phyloP scores from a whole-genome alignment of 2,329 filamentous ascomycete species.

The Claviceps fusiformis region DNA sequence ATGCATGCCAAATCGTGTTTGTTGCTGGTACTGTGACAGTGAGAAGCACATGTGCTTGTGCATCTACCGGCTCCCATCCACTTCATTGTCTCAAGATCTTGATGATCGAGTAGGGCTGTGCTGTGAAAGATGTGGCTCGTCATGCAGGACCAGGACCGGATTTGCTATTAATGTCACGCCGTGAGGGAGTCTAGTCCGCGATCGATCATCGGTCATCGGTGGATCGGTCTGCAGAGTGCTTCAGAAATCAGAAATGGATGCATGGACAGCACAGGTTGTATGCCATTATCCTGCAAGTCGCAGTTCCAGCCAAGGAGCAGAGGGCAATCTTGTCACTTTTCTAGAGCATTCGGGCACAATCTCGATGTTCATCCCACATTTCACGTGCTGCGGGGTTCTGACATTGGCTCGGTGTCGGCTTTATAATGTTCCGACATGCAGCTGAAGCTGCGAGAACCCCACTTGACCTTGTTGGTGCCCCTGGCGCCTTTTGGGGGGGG shows the following conservation, averaged over 20 bases:
- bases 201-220: background rate
- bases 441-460: too few relatives aligned
- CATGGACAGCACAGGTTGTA: background rate
- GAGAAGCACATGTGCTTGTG: background rate
- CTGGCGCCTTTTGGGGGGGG: background rate
- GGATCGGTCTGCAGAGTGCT: background rate
- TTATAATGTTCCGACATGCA: background rate
- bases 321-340: background rate
- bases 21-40: background rate
- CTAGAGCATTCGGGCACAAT: background rate
- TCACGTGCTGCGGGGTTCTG: background rate
- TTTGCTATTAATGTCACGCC: background rate
- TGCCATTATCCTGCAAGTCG: background rate
- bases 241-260: background rate
- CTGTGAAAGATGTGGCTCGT: background rate
- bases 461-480: background rate
- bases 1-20: background rate
- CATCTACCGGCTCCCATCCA: background rate
- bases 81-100: background rate
- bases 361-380: conserved; percentile 5
- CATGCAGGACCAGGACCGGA: background rate
- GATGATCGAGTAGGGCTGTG: background rate
- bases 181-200: background rate
- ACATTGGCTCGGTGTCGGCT: conserved; percentile 5
- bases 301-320: background rate